Evolutionary conservation across 805 yeast species (phyloP).

Genomic region (Aciculoconidium aculeatum): DNA sequence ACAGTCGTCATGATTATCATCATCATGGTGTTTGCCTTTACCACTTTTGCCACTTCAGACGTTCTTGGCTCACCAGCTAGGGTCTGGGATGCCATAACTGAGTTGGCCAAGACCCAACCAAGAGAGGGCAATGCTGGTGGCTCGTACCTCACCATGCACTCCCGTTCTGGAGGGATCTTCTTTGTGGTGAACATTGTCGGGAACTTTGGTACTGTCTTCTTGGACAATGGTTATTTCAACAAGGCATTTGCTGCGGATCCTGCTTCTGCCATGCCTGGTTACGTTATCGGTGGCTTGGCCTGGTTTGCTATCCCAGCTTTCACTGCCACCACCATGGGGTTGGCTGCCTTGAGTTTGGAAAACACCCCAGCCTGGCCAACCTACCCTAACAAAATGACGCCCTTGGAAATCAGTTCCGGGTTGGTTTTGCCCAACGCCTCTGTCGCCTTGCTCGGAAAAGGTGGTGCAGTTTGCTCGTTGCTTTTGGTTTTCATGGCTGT

Average conservation of each 20-base stretch:
- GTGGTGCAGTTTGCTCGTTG: conserved; percentile 83
- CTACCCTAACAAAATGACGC: conserved; percentile 59
- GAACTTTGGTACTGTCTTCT: conserved; percentile 81
- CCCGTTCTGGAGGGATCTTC: conserved; percentile 83
- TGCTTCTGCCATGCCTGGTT: conserved; percentile 80
- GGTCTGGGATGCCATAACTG: conserved; percentile 69
- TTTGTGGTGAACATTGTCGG: conserved; percentile 83
- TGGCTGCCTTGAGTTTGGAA: conserved; percentile 76
- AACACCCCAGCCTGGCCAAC: conserved; percentile 69
- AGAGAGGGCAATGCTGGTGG: conserved; percentile 79
- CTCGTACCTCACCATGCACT: conserved; percentile 81
- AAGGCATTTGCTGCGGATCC: conserved; percentile 86
- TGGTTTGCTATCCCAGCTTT: conserved; percentile 91
- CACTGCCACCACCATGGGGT: conserved; percentile 78
- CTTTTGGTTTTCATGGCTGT: conserved; percentile 85
- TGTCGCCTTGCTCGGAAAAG: conserved; percentile 74
- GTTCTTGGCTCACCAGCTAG: conserved; percentile 75
- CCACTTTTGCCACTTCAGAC: conserved; percentile 65
- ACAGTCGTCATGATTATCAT: conserved; percentile 62
- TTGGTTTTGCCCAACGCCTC: conserved; percentile 76
- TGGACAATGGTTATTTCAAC: conserved; percentile 85
- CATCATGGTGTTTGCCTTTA: conserved; percentile 74
- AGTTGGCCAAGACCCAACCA: conserved; percentile 56
- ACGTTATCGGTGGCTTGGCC: conserved; percentile 79
- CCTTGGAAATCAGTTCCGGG: conserved; percentile 76